Percentiles rank a stretch among this genome's conserved stretches.
phyloP scores from a whole-genome alignment of 805 yeast genomes.

The Kockiozyma suomiensis region DNA sequence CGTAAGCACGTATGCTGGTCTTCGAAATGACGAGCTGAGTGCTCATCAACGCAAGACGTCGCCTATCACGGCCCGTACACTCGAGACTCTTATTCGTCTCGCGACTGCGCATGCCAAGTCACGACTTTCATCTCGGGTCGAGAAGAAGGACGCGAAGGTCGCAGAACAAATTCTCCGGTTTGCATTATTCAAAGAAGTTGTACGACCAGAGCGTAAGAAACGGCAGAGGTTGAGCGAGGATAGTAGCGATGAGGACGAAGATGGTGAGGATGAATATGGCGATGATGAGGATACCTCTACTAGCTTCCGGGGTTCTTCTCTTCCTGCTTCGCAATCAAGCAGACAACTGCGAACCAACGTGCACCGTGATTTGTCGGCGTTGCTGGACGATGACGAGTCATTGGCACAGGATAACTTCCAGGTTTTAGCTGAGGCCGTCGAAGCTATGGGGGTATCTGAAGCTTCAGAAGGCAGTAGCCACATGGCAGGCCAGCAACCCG shows the following conservation, averaged over 20 bases:
- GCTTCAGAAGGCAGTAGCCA: constrained; percentile 16
- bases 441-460: constrained; percentile 35
- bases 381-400: constrained; percentile 7
- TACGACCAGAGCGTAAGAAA: constrained; percentile 44
- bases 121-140: constrained; percentile 76
- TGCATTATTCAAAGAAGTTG: constrained; percentile 79
- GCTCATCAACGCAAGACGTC: constrained; percentile 63
- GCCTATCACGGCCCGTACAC: constrained; percentile 97
- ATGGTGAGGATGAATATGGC: constrained; percentile 39
- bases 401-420: constrained; percentile 21
- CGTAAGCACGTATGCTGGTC: constrained; percentile 73
- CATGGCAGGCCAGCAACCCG: constrained; percentile 32
- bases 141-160: constrained; percentile 73
- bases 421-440: constrained; percentile 27
- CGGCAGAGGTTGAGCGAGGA: constrained; percentile 44
- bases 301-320: constrained; percentile 29
- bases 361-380: neutral
- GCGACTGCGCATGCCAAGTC: constrained; percentile 97
- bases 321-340: constrained; percentile 1
- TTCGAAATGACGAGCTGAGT: constrained; percentile 70
- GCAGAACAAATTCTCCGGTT: constrained; percentile 85
- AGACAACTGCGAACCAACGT: constrained; percentile 2
- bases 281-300: constrained; percentile 25
- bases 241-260: constrained; percentile 38
- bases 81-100: constrained; percentile 91